Evolutionary conservation across 306 rosid species (phyloP).

Genomic region (Gastrolobium bilobum): DNA sequence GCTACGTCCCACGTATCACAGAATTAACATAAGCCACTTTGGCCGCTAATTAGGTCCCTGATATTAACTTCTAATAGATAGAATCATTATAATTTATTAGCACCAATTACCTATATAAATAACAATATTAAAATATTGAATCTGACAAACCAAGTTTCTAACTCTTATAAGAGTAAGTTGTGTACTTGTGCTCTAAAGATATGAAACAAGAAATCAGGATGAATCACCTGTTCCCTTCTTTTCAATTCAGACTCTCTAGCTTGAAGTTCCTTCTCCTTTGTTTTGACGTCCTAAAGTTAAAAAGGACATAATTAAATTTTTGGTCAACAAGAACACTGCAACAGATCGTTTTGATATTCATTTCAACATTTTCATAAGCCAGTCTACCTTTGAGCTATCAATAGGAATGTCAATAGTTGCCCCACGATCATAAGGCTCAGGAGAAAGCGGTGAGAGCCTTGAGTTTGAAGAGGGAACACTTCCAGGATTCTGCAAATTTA

Average conservation of each 20-base stretch:
- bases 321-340: constrained; percentile 34
- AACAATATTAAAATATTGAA: constrained; percentile 23
- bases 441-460: constrained; percentile 84
- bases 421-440: constrained; percentile 82
- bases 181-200: constrained; percentile 21
- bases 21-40: constrained; percentile 25
- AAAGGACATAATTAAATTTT: constrained; percentile 33
- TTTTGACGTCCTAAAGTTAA: constrained; percentile 65
- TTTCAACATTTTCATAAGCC: constrained; percentile 43
- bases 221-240: constrained; percentile 86
- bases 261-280: constrained; percentile 90
- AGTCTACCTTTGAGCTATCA: constrained; percentile 63
- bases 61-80: constrained; percentile 15
- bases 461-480: constrained; percentile 71
- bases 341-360: constrained; percentile 32
- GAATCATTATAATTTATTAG: constrained; percentile 16
- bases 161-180: neutral
- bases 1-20: neutral
- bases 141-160: constrained; percentile 27
- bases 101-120: neutral
- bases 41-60: constrained; percentile 30
- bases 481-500: constrained; percentile 63
- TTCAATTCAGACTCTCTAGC: constrained; percentile 88
- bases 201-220: constrained; percentile 36
- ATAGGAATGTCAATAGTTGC: constrained; percentile 83